A percentile compares a stretch with the other conserved stretches of the same genome.
These are phyloP conservation scores for Glaciozyma martinii DNA, from an alignment of 768 basidiomycete genomes.

Conservation along the genomic window DNA sequence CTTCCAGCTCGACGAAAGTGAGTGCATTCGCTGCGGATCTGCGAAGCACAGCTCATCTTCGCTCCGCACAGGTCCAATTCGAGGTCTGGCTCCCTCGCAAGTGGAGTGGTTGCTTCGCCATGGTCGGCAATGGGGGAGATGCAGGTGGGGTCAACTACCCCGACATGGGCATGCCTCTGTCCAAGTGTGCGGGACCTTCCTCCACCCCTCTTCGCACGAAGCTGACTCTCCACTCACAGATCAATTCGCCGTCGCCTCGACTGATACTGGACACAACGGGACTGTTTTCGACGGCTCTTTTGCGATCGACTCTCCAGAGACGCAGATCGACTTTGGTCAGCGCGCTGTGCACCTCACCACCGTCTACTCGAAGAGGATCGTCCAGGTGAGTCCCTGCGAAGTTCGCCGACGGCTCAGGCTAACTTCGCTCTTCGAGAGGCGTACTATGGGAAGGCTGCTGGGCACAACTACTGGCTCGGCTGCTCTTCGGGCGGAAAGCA, in stretches of 20 bases:
- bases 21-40: background rate
- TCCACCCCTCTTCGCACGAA: too few relatives aligned
- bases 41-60: too few relatives aligned
- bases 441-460: constrained; percentile 25
- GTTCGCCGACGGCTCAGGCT: too few relatives aligned
- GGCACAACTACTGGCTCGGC: constrained; percentile 29
- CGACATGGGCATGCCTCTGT: constrained; percentile 20
- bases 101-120: constrained; percentile 17
- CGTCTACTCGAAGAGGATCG: constrained; percentile 26
- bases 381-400: constrained; percentile 7
- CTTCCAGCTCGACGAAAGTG: constrained; percentile 17
- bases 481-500: constrained; percentile 34
- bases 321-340: constrained; percentile 27
- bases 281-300: constrained; percentile 20
- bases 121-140: constrained; percentile 30
- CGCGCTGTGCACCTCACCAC: constrained; percentile 30
- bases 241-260: constrained; percentile 16
- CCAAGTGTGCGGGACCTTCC: constrained; percentile 4
- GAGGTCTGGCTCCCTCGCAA: constrained; percentile 29
- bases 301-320: constrained; percentile 11
- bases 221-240: background rate
- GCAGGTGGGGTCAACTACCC: constrained; percentile 26
- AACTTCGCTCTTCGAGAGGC: background rate
- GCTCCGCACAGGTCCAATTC: constrained; percentile 21
- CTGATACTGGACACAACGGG: constrained; percentile 21